Base-by-base conservation (phyloP, 768 basidiomycete genomes). In the Boletus vermiculosoides region DNA sequence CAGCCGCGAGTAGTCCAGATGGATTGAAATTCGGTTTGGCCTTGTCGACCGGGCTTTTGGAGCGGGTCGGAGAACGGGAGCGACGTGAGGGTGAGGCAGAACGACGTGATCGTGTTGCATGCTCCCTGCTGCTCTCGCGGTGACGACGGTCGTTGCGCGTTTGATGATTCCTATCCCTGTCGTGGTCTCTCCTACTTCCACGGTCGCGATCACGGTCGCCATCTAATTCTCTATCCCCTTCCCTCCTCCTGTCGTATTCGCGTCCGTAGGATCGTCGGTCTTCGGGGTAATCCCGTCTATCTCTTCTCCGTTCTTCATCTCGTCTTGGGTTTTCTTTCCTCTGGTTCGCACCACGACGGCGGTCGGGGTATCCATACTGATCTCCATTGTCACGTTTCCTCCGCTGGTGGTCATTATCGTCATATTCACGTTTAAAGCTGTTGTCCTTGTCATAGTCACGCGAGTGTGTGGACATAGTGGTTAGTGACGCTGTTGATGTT, bases 1-100 rank as follows among this genome's bases (percentile, higher is more conserved):
- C 97, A 5, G 96, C 96, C 1, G 96, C 97, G 37, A 99, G 82
- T 8, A 96, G 78, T 13, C 97, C 97, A 20, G 94, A 97, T 5
- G 83, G 81, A 16, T 76, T 82, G 70, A 96, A 98, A 68, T 97
- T 95, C 11, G 97, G 95, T 74, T 96, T 94, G 6, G 83, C 76
- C 66, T 89, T 89, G 65, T 81, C 81, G 45, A 77, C 75, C 36
- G 66, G 69, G 36, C 76, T 77, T 39, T 72, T 73, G 5, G 83
- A 81, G 39, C 73, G 76, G 1, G 82, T 39, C 4, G 62, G 66
- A 30, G 82, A 77, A 23, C 62, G 67, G n/a, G 82, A 76, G 40
- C 71, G 75, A 23, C 48, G 62, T 37, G 36, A 45, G 30, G 72
- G 87, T 8, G 87, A 89, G 4, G 82, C 84, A 36, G 88, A 90